Percentiles rank a stretch among this genome's conserved stretches.
These are phyloP conservation scores for Clitopilus passeckerianus DNA, from an alignment of 768 basidiomycete genomes.

Conservation along the genomic window DNA sequence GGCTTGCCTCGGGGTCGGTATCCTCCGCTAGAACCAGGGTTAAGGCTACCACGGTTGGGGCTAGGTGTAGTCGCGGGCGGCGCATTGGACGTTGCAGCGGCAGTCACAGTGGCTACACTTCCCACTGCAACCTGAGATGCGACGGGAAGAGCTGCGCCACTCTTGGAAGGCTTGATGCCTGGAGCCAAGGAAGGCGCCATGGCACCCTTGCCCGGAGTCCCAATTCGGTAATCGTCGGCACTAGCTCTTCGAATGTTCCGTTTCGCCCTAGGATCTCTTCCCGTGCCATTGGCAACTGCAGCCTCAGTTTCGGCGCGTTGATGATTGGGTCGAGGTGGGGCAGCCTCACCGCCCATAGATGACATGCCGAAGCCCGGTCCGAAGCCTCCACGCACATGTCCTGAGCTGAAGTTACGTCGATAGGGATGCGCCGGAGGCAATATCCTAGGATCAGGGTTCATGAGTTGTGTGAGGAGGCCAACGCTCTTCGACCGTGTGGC, in stretches of 20 bases:
- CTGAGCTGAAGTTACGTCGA: conserved; percentile 41
- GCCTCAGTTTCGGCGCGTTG: not conserved
- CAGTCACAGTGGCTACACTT: conserved; percentile 17
- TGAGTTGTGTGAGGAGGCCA: conserved; percentile 61
- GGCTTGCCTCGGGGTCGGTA: conserved; percentile 67
- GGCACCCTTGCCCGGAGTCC: conserved; percentile 3
- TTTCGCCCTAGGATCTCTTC: not conserved
- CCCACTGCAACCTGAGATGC: conserved; percentile 31
- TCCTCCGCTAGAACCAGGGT: conserved; percentile 19
- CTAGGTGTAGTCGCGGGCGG: conserved; percentile 1
- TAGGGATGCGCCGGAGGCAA: conserved; percentile 60
- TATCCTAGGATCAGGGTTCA: conserved; percentile 65
- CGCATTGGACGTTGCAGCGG: not conserved
- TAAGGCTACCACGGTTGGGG: conserved; percentile 4
- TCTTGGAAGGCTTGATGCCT: conserved; percentile 48
- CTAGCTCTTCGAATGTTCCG: not conserved
- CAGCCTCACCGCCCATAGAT: not conserved
- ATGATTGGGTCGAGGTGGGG: not conserved
- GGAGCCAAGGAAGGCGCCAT: conserved; percentile 14
- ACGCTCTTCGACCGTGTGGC: conserved; percentile 29
- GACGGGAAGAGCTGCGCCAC: conserved; percentile 54
- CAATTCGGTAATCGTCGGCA: not conserved
- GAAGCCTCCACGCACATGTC: conserved; percentile 34
- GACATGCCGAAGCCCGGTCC: conserved; percentile 11
- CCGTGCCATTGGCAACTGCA: not conserved